Evolutionary conservation across 108 stramenopile species (phyloP).

Genomic region (Ochromonas danica): DNA sequence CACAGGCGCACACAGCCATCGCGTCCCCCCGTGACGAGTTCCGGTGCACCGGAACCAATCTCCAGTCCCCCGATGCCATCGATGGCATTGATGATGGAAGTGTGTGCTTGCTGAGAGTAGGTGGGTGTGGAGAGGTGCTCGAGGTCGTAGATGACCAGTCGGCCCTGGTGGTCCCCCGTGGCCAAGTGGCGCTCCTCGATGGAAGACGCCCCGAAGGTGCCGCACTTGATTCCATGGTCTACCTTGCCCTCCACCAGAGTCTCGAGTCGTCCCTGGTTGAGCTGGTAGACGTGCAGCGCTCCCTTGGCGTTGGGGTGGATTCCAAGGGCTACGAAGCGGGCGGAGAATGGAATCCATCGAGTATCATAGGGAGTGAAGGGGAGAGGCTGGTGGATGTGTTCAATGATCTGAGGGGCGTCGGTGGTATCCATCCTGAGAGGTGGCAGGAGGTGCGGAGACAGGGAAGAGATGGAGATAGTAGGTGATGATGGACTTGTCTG

Average conservation of each 20-base stretch:
- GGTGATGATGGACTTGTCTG: too few relatives aligned
- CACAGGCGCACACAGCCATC: conserved; percentile 80
- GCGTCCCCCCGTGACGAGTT: conserved; percentile 76
- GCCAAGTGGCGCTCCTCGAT: conserved; percentile 68
- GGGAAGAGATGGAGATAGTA: too few relatives aligned
- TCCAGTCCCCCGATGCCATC: conserved; percentile 73
- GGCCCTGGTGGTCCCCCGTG: conserved; percentile 64
- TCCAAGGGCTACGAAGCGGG: conserved; percentile 66
- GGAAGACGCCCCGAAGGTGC: conserved; percentile 77
- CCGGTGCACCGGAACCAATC: conserved; percentile 70
- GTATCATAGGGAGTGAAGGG: conserved; percentile 75
- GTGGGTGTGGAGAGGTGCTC: conserved; percentile 46
- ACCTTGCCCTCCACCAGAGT: conserved; percentile 54
- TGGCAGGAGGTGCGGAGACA: too few relatives aligned
- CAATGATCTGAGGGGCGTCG: conserved; percentile 81
- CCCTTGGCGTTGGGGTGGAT: conserved; percentile 74
- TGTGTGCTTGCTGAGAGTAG: conserved; percentile 65
- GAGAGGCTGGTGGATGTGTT: conserved; percentile 66
- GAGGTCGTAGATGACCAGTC: conserved; percentile 45
- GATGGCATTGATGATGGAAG: conserved; percentile 68
- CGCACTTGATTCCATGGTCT: conserved; percentile 73
- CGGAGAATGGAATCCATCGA: conserved; percentile 73
- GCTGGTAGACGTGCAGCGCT: conserved; percentile 66
- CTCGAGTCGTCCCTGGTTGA: conserved; percentile 66
- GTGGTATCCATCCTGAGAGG: conserved; percentile 66